These are phyloP conservation scores for Fusarium veterinarium DNA, from an alignment of 2,329 filamentous ascomycete species.

Conservation along the genomic window DNA sequence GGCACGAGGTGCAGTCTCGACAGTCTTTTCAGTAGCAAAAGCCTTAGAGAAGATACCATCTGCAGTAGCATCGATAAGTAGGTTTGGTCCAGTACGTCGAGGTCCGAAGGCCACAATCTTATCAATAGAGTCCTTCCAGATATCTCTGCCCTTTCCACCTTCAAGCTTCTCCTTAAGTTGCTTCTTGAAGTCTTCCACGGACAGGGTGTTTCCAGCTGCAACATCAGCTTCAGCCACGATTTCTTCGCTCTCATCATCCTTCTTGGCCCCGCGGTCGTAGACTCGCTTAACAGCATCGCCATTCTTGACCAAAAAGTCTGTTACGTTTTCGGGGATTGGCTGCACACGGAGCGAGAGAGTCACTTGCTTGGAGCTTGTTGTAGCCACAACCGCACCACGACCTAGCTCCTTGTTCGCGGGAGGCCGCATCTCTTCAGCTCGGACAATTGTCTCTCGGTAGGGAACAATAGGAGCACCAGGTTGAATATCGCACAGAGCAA, in stretches of 20 bases:
- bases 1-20: slow-evolving; percentile 52
- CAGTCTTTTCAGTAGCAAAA: slow-evolving; percentile 59
- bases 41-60: slow-evolving; percentile 78
- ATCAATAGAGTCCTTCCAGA: slow-evolving; percentile 80
- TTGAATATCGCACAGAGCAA: slow-evolving; percentile 94
- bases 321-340: slow-evolving; percentile 81
- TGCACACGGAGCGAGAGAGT: slow-evolving; percentile 80
- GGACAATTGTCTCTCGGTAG: slow-evolving; percentile 91
- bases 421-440: slow-evolving; percentile 90
- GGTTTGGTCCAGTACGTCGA: slow-evolving; percentile 83
- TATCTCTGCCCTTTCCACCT: slow-evolving; percentile 76
- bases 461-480: slow-evolving; percentile 94
- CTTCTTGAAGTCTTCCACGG: slow-evolving; percentile 79
- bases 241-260: slow-evolving; percentile 53
- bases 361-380: slow-evolving; percentile 88
- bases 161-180: slow-evolving; percentile 77
- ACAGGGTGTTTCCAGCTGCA: slow-evolving; percentile 71
- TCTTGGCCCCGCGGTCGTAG: slow-evolving; percentile 72
- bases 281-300: slow-evolving; percentile 80
- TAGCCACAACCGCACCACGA: slow-evolving; percentile 79
- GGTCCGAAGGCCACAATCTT: slow-evolving; percentile 93
- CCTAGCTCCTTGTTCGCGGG: slow-evolving; percentile 88
- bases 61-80: slow-evolving; percentile 85
- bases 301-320: slow-evolving; percentile 87
- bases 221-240: slow-evolving; percentile 68